These are phyloP conservation scores for Septoria linicola DNA, from an alignment of 2,329 filamentous ascomycete genomes.

Conservation along the genomic window DNA sequence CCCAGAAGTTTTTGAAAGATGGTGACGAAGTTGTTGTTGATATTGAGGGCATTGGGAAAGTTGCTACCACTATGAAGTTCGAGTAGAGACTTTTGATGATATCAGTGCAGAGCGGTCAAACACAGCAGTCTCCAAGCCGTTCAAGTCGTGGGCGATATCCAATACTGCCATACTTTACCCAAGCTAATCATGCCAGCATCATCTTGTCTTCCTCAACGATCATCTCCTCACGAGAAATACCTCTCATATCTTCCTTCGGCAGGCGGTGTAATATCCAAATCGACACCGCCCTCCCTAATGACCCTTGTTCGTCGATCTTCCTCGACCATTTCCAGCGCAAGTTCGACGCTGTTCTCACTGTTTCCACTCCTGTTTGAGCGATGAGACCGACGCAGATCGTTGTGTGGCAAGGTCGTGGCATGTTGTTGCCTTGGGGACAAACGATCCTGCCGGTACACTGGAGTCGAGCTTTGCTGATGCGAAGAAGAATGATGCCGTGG, in stretches of 20 bases:
- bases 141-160: neutral
- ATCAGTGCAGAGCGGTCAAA: too few relatives aligned
- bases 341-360: conserved; percentile 32
- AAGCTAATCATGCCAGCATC: neutral
- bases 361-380: conserved; percentile 5
- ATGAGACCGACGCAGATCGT: neutral
- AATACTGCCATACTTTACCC: neutral
- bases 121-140: neutral
- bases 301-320: conserved; percentile 29
- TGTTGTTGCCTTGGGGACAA: neutral
- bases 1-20: conserved; percentile 35
- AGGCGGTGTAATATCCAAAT: conserved; percentile 35
- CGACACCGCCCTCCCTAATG: conserved; percentile 23
- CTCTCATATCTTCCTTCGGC: conserved; percentile 36
- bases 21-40: conserved; percentile 39
- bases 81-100: too few relatives aligned
- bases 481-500: neutral
- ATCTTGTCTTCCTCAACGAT: neutral
- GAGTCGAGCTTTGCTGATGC: conserved; percentile 3
- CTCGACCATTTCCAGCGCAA: conserved; percentile 25
- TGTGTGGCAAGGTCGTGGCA: neutral
- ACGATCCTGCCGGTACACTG: neutral
- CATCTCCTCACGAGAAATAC: conserved; percentile 24
- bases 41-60: conserved; percentile 37
- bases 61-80: conserved; percentile 37